Base-by-base conservation (phyloP, 1,139 yeast genomes). In the Zygosaccharomyces pseudobailii region DNA sequence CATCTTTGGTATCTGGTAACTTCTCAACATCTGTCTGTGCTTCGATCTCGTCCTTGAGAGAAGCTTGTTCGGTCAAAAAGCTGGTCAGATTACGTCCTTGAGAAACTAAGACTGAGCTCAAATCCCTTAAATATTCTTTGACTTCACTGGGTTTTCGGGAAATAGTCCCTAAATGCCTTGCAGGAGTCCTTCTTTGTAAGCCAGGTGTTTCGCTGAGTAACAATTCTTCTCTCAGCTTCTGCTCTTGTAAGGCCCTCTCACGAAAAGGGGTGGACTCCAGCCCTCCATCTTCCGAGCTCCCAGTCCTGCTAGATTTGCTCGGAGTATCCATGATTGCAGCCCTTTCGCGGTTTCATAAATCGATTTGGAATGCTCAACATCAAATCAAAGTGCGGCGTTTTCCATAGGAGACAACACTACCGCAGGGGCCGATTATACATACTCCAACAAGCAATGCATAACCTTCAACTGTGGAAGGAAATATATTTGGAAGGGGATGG, bases 21-120 rank as follows among this genome's bases (percentile, higher is more conserved):
- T 13, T 13, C 17, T 13, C 17, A 13, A 13, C 2, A 13, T 13
- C 17, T 17, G 17, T 9, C 40, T 35, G 17, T 40, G 35, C 9
- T 17, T 13, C 17, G 17, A 17, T 23, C 10, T 36, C 48, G 3
- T 25, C 44, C 7, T 41, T 36, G 20, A 36, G 22, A 34, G 36
- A 37, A 19, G 30, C 52, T 35, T 38, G 47, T 32, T 47, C 41
- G 20, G 45, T 40, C 22, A 46, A 33, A 4, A 36, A 32, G 4
- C 38, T 39, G 5, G 48, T 43, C 42, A 49, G 32, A 23, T 50
- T 43, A 13, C 44, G 50, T 24, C 55, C 54, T 43, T 53, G 55
- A n/a, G 55, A 50, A 17, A 49, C 55, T 32, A 60, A 42, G 9
- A 56, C 60, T 10, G 55, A 48, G 45, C 63, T 60, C 39, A 61